Evolutionary conservation across 2,329 filamentous ascomycete genomes (phyloP).

Genomic region (Arthrobotrys entomopaga): DNA sequence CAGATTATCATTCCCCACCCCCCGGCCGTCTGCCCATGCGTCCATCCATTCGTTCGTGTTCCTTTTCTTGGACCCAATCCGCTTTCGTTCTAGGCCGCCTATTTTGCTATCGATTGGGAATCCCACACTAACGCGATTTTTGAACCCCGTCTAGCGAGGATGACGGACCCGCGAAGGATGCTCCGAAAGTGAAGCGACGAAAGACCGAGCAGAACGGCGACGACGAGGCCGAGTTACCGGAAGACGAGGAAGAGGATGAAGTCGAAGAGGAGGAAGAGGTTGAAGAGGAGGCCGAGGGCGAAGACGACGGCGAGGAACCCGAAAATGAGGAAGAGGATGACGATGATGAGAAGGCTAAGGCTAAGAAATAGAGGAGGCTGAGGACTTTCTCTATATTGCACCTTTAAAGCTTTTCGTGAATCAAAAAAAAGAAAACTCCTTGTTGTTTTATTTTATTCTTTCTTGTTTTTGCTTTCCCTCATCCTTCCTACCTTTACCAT

Average conservation of each 20-base stretch:
- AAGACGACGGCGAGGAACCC: constrained; percentile 17
- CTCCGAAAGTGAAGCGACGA: constrained; percentile 51
- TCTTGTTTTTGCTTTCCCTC: not conserved
- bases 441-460: not conserved
- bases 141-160: constrained; percentile 33
- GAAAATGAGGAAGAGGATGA: constrained; percentile 36
- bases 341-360: constrained; percentile 29
- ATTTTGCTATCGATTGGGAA: constrained; percentile 35
- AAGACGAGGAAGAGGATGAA: constrained; percentile 16
- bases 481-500: not conserved
- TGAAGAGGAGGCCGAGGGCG: constrained; percentile 24
- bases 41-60: not conserved
- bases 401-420: no score
- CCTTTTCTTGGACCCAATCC: constrained; percentile 23
- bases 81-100: constrained; percentile 20
- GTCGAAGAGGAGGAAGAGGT: constrained; percentile 24
- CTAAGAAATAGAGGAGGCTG: constrained; percentile 38
- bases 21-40: not conserved
- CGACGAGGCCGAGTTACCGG: constrained; percentile 17
- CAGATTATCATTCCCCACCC: constrained; percentile 5
- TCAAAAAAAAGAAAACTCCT: not conserved
- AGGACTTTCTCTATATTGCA: not conserved
- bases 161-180: constrained; percentile 24
- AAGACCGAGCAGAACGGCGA: constrained; percentile 47
- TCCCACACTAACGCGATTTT: constrained; percentile 43